Evolutionary conservation across 2,329 filamentous ascomycete genomes (phyloP).

Genomic region (Calonectria hawksworthii): DNA sequence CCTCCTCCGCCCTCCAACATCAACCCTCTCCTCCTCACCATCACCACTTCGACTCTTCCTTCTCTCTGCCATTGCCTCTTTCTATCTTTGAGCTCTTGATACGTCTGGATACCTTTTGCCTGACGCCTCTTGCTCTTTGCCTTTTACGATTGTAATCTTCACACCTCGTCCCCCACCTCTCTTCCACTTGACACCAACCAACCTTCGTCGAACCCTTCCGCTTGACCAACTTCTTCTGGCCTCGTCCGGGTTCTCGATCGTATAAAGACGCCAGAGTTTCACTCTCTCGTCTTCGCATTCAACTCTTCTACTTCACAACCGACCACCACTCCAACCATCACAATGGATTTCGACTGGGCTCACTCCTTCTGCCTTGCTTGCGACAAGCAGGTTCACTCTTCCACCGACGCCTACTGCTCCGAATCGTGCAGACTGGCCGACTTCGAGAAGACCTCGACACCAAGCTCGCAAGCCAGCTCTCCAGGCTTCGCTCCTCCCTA

Average conservation of each 20-base stretch:
- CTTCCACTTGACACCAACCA: slow-evolving; percentile 15
- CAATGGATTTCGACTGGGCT: slow-evolving; percentile 79
- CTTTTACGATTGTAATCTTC: slow-evolving; percentile 32
- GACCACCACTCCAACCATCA: slow-evolving; percentile 33
- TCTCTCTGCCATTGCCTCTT: slow-evolving; percentile 39
- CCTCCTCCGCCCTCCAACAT: slow-evolving; percentile 42
- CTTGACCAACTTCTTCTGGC: slow-evolving; percentile 22
- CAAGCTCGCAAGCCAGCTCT: slow-evolving; percentile 71
- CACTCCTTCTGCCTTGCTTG: slow-evolving; percentile 95
- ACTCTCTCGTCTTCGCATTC: slow-evolving; percentile 26
- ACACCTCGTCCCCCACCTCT: slow-evolving; percentile 27
- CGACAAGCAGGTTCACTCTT: slow-evolving; percentile 82
- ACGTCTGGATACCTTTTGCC: slow-evolving; percentile 31
- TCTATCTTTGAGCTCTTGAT: slow-evolving; percentile 34
- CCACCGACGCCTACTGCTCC: slow-evolving; percentile 88
- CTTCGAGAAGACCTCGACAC: slow-evolving; percentile 78
- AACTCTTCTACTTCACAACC: slow-evolving; percentile 28
- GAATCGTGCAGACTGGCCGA: slow-evolving; percentile 91
- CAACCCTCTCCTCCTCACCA: slow-evolving; percentile 33
- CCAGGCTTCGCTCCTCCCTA: slow-evolving; percentile 66
- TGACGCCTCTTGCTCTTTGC: slow-evolving; percentile 17
- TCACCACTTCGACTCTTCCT: slow-evolving; percentile 38
- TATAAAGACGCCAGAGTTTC: slow-evolving; percentile 24
- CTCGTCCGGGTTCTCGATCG: slow-evolving; percentile 24
- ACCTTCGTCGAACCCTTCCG: slow-evolving; percentile 30